These are phyloP conservation scores for Xylaria sp. DNA, from an alignment of 2,329 filamentous ascomycete genomes.

Conservation along the genomic window DNA sequence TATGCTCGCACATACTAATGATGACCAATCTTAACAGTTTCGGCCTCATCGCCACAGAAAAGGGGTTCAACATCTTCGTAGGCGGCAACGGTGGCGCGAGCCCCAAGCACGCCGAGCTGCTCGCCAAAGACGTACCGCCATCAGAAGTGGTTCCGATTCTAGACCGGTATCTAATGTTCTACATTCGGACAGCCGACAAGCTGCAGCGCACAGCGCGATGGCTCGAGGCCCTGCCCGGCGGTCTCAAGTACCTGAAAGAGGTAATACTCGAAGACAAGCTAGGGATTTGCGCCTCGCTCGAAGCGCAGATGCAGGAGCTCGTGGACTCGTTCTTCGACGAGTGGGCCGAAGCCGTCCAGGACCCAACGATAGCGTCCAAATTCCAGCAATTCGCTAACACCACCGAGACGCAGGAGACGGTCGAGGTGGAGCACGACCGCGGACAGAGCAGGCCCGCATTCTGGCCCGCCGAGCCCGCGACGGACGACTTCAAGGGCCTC, in stretches of 20 bases:
- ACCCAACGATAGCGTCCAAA: conserved; percentile 72
- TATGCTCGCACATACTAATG: conserved; percentile 22
- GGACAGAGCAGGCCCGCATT: conserved; percentile 78
- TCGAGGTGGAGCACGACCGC: conserved; percentile 78
- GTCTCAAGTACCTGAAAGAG: conserved; percentile 82
- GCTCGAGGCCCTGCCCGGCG: conserved; percentile 85
- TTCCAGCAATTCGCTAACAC: conserved; percentile 91
- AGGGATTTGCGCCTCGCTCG: conserved; percentile 84
- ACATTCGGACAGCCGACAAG: conserved; percentile 91
- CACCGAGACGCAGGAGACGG: conserved; percentile 71
- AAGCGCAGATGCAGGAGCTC: conserved; percentile 87
- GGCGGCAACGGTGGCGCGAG: conserved; percentile 90
- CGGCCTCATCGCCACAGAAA: conserved; percentile 90
- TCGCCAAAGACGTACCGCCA: conserved; percentile 86
- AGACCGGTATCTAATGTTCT: conserved; percentile 91
- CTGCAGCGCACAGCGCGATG: conserved; percentile 89
- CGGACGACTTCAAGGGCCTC: conserved; percentile 77
- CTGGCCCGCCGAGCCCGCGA: conserved; percentile 75
- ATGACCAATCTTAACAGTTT: conserved; percentile 63
- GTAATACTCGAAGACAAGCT: conserved; percentile 88
- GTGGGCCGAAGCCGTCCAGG: conserved; percentile 84
- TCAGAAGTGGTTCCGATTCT: conserved; percentile 85
- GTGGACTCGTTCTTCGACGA: conserved; percentile 90
- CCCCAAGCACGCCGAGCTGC: conserved; percentile 81
- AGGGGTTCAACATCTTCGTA: conserved; percentile 93